phyloP scores from a whole-genome alignment of 805 yeast genomes.

The Yamadazyma philogaea region DNA sequence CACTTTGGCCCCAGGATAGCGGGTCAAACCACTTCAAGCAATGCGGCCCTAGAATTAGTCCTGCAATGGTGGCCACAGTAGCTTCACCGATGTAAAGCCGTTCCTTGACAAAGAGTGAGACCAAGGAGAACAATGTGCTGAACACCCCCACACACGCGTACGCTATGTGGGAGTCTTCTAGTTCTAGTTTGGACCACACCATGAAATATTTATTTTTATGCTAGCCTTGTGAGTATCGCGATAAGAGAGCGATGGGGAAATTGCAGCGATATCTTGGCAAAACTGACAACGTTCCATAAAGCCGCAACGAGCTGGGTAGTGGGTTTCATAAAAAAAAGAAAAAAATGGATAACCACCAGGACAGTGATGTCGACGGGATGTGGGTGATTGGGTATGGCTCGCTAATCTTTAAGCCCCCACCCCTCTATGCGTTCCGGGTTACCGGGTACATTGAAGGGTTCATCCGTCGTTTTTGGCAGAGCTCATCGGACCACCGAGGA shows the following conservation, averaged over 20 bases:
- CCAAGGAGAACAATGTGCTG: slow-evolving; percentile 72
- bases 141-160: slow-evolving; percentile 87
- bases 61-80: slow-evolving; percentile 80
- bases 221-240: slow-evolving; percentile 7
- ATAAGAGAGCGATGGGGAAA: not conserved
- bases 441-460: slow-evolving; percentile 77
- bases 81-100: slow-evolving; percentile 87
- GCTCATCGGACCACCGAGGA: slow-evolving; percentile 86
- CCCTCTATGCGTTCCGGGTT: slow-evolving; percentile 55
- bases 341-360: not conserved
- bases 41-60: slow-evolving; percentile 86
- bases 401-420: slow-evolving; percentile 86
- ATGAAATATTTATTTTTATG: slow-evolving; percentile 9
- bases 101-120: slow-evolving; percentile 81
- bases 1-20: slow-evolving; percentile 79
- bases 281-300: not conserved
- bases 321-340: too few relatives aligned
- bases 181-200: slow-evolving; percentile 35
- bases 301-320: not conserved
- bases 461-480: slow-evolving; percentile 87
- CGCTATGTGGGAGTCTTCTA: slow-evolving; percentile 73
- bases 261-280: not conserved
- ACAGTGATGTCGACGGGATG: slow-evolving; percentile 30
- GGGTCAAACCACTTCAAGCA: slow-evolving; percentile 84
- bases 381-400: slow-evolving; percentile 95